Evolutionary conservation across 2,329 filamentous ascomycete species (phyloP), one percentile per base, ranked within the genome.

Genomic region (Pseudocercospora vitis): DNA sequence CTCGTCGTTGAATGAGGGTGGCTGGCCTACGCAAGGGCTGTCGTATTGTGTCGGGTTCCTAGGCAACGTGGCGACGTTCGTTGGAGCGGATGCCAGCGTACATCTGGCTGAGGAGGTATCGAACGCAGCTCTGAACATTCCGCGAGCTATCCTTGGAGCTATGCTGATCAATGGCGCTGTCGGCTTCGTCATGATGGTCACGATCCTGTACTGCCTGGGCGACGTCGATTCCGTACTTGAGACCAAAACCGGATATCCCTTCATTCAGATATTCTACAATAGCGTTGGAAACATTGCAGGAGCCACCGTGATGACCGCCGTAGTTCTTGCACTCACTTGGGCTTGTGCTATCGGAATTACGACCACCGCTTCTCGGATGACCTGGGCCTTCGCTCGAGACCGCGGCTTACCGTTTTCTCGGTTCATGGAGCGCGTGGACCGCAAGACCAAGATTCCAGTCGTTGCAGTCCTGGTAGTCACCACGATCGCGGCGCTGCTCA

Each of bases 91-190:
- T 55, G 74, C 73, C 0, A 73, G 72, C 11, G 73, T 73, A 6
- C 75, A 77, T 57, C 73, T 78, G 64, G 74, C 77, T 4, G 78
- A 81, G 62, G 78, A 81, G 61, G 74, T 80, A 23, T 68, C 73
- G 42, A 72, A 78, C 45, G 75, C 78, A 0, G 73, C 75, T 1
- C 61, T 72, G 7, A 73, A 76, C 37, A 73, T 81, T 2, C 78
- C 78, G 2, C 64, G 70, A 54, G 74, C 74, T 4, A 78, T 81
- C 64, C 70, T 80, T 29, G 72, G 71, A 47, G 74, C 73, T 3
- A 72, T 77, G 46, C 48, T 75, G 12, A 68, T 80, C 52, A 81
- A 80, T 52, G 78, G 76, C 2, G 60, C 63, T 2, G 65, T 79
- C 7, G 78, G 37, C 65, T 75, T 80, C 54, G 55, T 72, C 40